A percentile compares a stretch with the other conserved stretches of the same genome.
phyloP scores from a whole-genome alignment of 2,329 filamentous ascomycete species.

The Fusarium decemcellulare region DNA sequence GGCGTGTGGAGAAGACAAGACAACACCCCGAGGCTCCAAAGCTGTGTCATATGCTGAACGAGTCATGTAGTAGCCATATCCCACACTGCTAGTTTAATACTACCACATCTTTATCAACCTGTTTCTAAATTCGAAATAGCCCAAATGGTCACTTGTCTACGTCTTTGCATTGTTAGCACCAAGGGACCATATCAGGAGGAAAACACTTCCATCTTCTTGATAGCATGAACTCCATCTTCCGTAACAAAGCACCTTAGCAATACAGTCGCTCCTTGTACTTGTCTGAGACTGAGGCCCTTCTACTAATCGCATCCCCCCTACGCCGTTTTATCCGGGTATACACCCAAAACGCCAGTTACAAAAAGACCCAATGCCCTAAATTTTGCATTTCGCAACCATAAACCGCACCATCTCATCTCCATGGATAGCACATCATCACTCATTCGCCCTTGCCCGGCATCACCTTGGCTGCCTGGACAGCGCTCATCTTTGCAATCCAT shows the following conservation, averaged over 20 bases:
- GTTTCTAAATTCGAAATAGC: too few relatives aligned
- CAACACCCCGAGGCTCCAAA: too few relatives aligned
- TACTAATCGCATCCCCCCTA: slow-evolving; percentile 14
- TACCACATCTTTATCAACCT: too few relatives aligned
- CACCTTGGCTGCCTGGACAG: slow-evolving; percentile 93
- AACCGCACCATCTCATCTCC: not conserved
- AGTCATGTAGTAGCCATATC: too few relatives aligned
- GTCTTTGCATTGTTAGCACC: too few relatives aligned
- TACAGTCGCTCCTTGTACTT: not conserved
- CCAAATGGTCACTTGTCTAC: too few relatives aligned
- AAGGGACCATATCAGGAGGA: too few relatives aligned
- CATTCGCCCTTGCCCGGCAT: slow-evolving; percentile 73
- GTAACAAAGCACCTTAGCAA: not conserved
- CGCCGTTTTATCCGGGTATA: slow-evolving; percentile 41
- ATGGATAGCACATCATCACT: not conserved
- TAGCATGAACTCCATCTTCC: too few relatives aligned
- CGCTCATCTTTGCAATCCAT: slow-evolving; percentile 98
- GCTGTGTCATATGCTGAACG: too few relatives aligned
- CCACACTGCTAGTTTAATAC: too few relatives aligned
- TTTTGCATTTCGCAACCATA: not conserved
- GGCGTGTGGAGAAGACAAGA: too few relatives aligned
- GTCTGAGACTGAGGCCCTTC: not conserved
- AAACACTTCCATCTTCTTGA: too few relatives aligned
- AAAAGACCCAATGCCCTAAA: slow-evolving; percentile 12
- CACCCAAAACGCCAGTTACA: slow-evolving; percentile 41